These are phyloP conservation scores for Tritrichomonas foetus DNA, from an alignment of 208 protist species.

Conservation along the genomic window DNA sequence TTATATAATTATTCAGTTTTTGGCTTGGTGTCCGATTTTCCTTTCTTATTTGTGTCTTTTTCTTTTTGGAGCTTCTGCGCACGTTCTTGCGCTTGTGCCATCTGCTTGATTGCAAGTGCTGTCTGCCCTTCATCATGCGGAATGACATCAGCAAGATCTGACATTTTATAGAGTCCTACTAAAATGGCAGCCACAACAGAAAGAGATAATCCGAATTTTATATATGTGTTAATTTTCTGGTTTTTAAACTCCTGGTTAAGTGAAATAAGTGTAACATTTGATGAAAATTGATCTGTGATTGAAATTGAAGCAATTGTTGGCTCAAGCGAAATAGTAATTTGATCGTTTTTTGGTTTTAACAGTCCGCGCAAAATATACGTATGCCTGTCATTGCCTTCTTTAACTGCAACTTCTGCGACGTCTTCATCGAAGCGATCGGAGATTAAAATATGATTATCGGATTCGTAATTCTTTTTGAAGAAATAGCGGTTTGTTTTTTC, in stretches of 20 bases:
- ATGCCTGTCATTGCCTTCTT: no score
- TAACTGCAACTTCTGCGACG: no score
- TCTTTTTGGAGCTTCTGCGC: no score
- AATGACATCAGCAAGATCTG: background rate
- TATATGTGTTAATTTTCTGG: background rate
- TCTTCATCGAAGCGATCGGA: no score
- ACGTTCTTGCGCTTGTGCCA: no score
- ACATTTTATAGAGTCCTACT: background rate
- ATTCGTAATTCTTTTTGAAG: no score
- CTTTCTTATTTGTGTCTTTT: no score
- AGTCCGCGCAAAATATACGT: background rate
- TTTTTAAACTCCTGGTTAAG: background rate
- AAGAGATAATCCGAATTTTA: background rate
- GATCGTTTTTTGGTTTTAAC: background rate
- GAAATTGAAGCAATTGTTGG: background rate
- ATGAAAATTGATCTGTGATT: constrained; percentile 28
- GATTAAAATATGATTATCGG: no score
- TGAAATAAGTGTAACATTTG: background rate
- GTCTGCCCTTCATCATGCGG: background rate
- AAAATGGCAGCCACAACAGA: background rate
- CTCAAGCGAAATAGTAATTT: background rate
- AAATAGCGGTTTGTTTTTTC: no score
- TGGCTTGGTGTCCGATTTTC: no score
- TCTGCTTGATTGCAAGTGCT: no score
- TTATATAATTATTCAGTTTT: no score